A percentile compares a stretch with the other conserved stretches of the same genome.
Evolutionary conservation across 495 filamentous ascomycete species (phyloP).

Genomic region (Pyrenopolyporus hunteri): DNA sequence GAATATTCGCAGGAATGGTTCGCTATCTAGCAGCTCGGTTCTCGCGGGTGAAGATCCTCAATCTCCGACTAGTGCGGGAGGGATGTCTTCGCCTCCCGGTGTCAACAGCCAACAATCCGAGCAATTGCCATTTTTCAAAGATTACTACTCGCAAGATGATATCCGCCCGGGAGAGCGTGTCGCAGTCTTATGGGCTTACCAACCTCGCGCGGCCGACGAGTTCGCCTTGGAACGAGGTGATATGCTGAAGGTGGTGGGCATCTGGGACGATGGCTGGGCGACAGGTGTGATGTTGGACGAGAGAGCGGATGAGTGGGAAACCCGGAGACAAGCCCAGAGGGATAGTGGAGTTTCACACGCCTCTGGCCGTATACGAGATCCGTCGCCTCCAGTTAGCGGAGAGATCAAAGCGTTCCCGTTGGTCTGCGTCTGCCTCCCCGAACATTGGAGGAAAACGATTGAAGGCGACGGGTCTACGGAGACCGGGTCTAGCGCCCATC

Average conservation of each 20-base stretch:
- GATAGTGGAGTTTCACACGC: constrained; percentile 94
- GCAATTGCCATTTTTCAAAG: constrained; percentile 93
- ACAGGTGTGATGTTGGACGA: constrained; percentile 86
- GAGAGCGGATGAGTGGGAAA: constrained; percentile 86
- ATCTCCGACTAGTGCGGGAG: constrained; percentile 77
- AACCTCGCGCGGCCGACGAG: constrained; percentile 91
- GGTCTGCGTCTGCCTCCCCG: constrained; percentile 95
- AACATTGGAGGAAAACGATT: constrained; percentile 97
- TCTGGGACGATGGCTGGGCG: constrained; percentile 99
- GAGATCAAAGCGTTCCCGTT: constrained; percentile 99
- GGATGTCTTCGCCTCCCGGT: constrained; percentile 82
- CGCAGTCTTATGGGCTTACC: constrained; percentile 93
- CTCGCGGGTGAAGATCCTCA: constrained; percentile 71
- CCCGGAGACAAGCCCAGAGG: constrained; percentile 74
- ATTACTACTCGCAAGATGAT: constrained; percentile 97
- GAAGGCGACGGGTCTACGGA: constrained; percentile 77
- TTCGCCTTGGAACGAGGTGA: constrained; percentile 94
- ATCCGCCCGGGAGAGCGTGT: constrained; percentile 92
- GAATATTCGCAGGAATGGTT: constrained; percentile 71
- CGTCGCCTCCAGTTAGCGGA: constrained; percentile 72
- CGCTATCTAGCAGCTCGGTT: constrained; percentile 84
- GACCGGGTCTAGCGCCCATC: constrained; percentile 56
- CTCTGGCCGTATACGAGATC: constrained; percentile 63
- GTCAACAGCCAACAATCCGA: constrained; percentile 90
- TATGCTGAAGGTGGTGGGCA: constrained; percentile 98